Evolutionary conservation across 2,329 filamentous ascomycete species (phyloP).

Genomic region (Colletotrichum filicis): DNA sequence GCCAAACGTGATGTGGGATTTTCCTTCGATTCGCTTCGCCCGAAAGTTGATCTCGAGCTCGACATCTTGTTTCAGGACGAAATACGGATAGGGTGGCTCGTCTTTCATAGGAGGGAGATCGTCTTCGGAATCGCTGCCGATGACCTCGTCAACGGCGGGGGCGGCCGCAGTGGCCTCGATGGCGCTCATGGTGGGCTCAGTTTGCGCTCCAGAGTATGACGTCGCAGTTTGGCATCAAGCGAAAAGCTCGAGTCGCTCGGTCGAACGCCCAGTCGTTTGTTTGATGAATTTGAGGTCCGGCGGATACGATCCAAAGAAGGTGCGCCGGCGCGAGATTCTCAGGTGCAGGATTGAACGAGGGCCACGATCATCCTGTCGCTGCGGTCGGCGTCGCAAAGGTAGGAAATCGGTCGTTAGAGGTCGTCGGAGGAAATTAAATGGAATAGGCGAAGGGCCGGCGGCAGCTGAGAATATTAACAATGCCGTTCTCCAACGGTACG

Average conservation of each 20-base stretch:
- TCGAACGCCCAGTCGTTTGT: background rate
- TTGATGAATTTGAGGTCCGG: slow-evolving; percentile 5
- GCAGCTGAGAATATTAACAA: background rate
- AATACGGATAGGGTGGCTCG: slow-evolving; percentile 51
- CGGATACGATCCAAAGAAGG: slow-evolving; percentile 16
- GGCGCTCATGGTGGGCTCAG: slow-evolving; percentile 29
- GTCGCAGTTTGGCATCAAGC: slow-evolving; percentile 21
- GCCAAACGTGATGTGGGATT: slow-evolving; percentile 83
- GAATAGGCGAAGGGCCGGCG: background rate
- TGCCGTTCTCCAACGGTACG: background rate
- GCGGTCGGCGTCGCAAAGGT: slow-evolving; percentile 21
- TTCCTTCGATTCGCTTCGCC: slow-evolving; percentile 78
- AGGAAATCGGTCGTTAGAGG: slow-evolving; percentile 2
- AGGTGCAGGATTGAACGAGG: slow-evolving; percentile 23
- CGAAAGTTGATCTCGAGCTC: slow-evolving; percentile 90
- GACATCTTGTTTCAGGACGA: slow-evolving; percentile 85
- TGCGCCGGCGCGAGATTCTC: slow-evolving; percentile 33
- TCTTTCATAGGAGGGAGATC: slow-evolving; percentile 48
- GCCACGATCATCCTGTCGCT: slow-evolving; percentile 31
- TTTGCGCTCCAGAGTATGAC: slow-evolving; percentile 19
- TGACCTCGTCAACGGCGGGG: slow-evolving; percentile 27
- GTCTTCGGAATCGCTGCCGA: slow-evolving; percentile 40
- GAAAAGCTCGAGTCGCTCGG: background rate
- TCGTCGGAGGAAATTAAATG: background rate
- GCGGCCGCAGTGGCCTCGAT: slow-evolving; percentile 25